A percentile compares a stretch with the other conserved stretches of the same genome.
Conservation (phyloP, 2,329 filamentous ascomycete genomes). For the Sporothrix phasma region DNA sequence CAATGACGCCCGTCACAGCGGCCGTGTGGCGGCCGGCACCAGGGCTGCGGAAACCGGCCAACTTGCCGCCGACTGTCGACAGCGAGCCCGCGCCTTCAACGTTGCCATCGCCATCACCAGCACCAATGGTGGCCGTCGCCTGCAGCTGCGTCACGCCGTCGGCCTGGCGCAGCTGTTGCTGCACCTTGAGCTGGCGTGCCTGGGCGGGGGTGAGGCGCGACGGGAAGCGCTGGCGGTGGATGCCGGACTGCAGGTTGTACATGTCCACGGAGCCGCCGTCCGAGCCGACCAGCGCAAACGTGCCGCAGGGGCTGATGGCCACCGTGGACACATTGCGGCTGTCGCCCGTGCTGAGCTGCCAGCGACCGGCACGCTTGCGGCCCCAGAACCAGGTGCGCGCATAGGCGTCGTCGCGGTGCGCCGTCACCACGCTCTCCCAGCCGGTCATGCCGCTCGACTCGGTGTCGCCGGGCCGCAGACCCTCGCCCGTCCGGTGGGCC, state of each 20-base stretch:
- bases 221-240: slow-evolving; percentile 80
- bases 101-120: slow-evolving; percentile 6
- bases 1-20: slow-evolving; percentile 72
- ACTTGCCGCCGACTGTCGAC: neutral
- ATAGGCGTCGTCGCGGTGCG: slow-evolving; percentile 72
- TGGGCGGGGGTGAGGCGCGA: slow-evolving; percentile 67
- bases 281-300: slow-evolving; percentile 85
- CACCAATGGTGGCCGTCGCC: slow-evolving; percentile 29
- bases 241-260: slow-evolving; percentile 92
- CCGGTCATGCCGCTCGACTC: slow-evolving; percentile 71
- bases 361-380: slow-evolving; percentile 80
- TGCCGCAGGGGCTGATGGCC: slow-evolving; percentile 82
- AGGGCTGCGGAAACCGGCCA: slow-evolving; percentile 22
- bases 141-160: slow-evolving; percentile 46
- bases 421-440: slow-evolving; percentile 95
- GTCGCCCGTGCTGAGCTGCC: slow-evolving; percentile 84
- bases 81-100: too few species aligned
- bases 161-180: slow-evolving; percentile 50
- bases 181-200: slow-evolving; percentile 62
- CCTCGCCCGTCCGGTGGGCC: slow-evolving; percentile 34
- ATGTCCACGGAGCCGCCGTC: slow-evolving; percentile 76
- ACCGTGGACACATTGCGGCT: slow-evolving; percentile 75
- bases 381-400: slow-evolving; percentile 99
- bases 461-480: slow-evolving; percentile 49
- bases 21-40: slow-evolving; percentile 67